Base-by-base conservation (phyloP, 192 early-diverging fungal species). In the Rhizophagus sp. region DNA sequence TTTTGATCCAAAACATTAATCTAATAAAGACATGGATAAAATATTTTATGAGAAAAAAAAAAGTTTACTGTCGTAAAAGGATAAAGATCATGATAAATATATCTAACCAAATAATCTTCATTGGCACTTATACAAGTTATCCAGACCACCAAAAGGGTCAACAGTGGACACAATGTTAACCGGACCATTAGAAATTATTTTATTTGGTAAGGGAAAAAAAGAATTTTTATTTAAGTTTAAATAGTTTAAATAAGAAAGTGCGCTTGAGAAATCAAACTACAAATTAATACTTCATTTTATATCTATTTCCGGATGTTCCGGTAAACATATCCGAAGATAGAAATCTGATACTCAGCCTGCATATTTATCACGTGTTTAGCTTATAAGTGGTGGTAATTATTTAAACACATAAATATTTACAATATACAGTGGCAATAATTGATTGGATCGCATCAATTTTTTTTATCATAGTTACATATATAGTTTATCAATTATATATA, bases 121-220 rank as follows among this genome's bases (percentile, higher is more conserved):
- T n/a, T 70, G 4, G 68, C 68, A n/a, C 36, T 70, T 6, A 70
- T 39, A n/a, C 68, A n/a, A 41, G 68, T 44, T 70, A 70, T n/a
- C 36, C 33, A n/a, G 39, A 70, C 36, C 22, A 70, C 41, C 2
- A 70, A 70, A 9, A 33, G 17, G 36, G 22, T 22, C 22, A 70
- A 9, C 17, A 70, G n/a, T n/a, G 22, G 10, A 41, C 68, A 24
- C 39, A 47, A 39, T 10, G n/a, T 70, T 70, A 25, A 39, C 68
- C 34, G 68, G 68, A 41, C 68, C 68, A 70, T 70, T 25, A 10
- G 9, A 22, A 69, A 44, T 39, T 44, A 41, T 70, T 41, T 30
- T 66, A 66, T 66, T 33, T 25, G 27, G 4, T 30, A 66, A 30
- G 30, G 30, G 1, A 30, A 27, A 12, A 13, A 30, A 15, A 27